Evolutionary conservation across 257 asterid species (phyloP).

Genomic region (Linderniella brevidens): DNA sequence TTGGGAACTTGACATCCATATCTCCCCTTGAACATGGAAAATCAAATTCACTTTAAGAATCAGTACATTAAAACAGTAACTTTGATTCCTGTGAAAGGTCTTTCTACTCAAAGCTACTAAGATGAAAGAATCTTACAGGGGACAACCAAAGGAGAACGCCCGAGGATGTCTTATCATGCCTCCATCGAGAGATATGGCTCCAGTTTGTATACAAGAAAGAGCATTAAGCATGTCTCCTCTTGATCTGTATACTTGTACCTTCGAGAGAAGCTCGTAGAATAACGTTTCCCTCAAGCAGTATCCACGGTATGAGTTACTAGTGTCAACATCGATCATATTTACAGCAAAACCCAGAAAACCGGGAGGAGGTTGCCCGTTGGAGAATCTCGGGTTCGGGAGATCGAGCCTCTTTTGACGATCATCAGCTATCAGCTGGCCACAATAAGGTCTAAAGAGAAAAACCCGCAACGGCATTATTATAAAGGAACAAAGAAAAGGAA

Average conservation of each 20-base stretch:
- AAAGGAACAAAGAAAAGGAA: neutral
- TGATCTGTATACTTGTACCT: conserved; percentile 67
- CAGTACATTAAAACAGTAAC: no score
- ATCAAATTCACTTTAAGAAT: conserved; percentile 6
- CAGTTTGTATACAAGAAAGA: conserved; percentile 26
- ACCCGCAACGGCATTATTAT: neutral
- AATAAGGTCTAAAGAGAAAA: conserved; percentile 37
- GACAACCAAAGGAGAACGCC: conserved; percentile 25
- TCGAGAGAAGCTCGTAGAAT: conserved; percentile 58
- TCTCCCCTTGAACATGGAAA: conserved; percentile 24
- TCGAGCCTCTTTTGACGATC: conserved; percentile 73
- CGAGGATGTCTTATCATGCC: conserved; percentile 50
- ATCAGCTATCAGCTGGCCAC: conserved; percentile 36
- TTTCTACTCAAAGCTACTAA: neutral
- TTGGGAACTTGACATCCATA: conserved; percentile 49
- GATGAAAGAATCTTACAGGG: conserved; percentile 24
- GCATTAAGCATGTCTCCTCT: conserved; percentile 71
- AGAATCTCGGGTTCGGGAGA: conserved; percentile 41
- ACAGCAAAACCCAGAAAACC: conserved; percentile 96
- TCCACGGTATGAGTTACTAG: conserved; percentile 26
- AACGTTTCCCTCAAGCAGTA: conserved; percentile 67
- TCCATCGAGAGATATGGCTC: conserved; percentile 90
- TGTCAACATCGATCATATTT: conserved; percentile 68
- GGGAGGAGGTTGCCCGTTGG: conserved; percentile 45
- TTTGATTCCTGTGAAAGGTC: neutral